Conservation (phyloP, 768 basidiomycete species). For the Ramaria rubella region DNA sequence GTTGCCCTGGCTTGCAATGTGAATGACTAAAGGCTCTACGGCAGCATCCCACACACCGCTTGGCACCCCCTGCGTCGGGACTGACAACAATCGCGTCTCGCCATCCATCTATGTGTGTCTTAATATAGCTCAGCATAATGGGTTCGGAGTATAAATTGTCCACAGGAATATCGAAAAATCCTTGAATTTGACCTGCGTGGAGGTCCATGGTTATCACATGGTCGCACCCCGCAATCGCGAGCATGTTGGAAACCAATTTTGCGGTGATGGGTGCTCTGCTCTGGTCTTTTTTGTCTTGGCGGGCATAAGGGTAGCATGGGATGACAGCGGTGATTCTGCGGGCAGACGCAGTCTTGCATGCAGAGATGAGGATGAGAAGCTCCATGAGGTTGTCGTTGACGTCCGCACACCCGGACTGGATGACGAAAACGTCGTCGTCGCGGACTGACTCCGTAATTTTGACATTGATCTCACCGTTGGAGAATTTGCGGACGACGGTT, state of each 20-base stretch:
- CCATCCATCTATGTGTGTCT: conserved; percentile 81
- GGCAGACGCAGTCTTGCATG: conserved; percentile 94
- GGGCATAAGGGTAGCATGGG: conserved; percentile 94
- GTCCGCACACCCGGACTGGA: conserved; percentile 84
- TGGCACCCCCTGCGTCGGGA: conserved; percentile 98
- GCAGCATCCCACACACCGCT: conserved; percentile 49
- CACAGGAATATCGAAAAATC: conserved; percentile 97
- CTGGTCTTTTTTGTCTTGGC: conserved; percentile 98
- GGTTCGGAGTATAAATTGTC: conserved; percentile 98
- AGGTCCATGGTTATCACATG: conserved; percentile 99
- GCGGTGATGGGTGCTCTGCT: conserved; percentile 94
- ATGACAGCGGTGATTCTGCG: conserved; percentile 95
- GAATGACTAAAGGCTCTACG: neutral
- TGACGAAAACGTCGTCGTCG: conserved; percentile 98
- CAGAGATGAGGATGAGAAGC: conserved; percentile 96
- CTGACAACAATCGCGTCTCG: conserved; percentile 85
- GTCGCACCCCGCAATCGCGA: conserved; percentile 93
- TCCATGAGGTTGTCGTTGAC: conserved; percentile 98
- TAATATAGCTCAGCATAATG: conserved; percentile 90
- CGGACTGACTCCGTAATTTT: conserved; percentile 93
- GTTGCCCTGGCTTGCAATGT: conserved; percentile 56
- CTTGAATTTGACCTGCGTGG: conserved; percentile 96
- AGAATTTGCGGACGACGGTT: conserved; percentile 83
- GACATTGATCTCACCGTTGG: conserved; percentile 92
- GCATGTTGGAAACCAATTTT: conserved; percentile 97